phyloP scores from a whole-genome alignment of 371 early-diverging fungal species.

The Entomophthora muscae region DNA sequence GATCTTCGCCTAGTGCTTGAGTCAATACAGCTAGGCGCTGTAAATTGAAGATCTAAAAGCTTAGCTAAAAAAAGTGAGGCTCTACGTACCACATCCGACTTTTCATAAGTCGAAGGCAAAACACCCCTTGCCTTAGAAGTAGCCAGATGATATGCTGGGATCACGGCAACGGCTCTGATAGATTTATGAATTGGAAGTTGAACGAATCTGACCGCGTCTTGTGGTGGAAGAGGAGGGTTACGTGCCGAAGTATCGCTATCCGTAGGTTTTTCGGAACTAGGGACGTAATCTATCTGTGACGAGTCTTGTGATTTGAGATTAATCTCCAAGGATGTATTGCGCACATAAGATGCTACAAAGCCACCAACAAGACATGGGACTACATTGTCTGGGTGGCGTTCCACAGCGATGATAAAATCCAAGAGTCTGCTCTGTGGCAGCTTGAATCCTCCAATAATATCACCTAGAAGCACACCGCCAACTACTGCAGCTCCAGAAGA shows the following conservation, averaged over 20 bases:
- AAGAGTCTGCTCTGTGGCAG: constrained; percentile 53
- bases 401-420: constrained; percentile 73
- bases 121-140: constrained; percentile 82
- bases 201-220: constrained; percentile 46
- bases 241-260: neutral
- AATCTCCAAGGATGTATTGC: constrained; percentile 31
- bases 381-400: constrained; percentile 94
- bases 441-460: constrained; percentile 45
- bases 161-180: constrained; percentile 66
- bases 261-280: constrained; percentile 31
- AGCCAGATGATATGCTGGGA: constrained; percentile 81
- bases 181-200: constrained; percentile 40
- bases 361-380: constrained; percentile 87
- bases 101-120: constrained; percentile 55
- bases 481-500: constrained; percentile 93
- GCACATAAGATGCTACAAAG: constrained; percentile 68
- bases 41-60: constrained; percentile 71
- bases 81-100: constrained; percentile 54
- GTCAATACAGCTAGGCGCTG: constrained; percentile 82
- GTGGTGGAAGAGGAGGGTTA: constrained; percentile 31
- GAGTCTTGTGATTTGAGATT: neutral
- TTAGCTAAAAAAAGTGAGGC: neutral
- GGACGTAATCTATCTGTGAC: constrained; percentile 17
- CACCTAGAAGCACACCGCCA: constrained; percentile 74
- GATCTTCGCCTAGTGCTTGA: constrained; percentile 48